phyloP scores from a whole-genome alignment of 257 asterid species.

The Prunella vulgaris region DNA sequence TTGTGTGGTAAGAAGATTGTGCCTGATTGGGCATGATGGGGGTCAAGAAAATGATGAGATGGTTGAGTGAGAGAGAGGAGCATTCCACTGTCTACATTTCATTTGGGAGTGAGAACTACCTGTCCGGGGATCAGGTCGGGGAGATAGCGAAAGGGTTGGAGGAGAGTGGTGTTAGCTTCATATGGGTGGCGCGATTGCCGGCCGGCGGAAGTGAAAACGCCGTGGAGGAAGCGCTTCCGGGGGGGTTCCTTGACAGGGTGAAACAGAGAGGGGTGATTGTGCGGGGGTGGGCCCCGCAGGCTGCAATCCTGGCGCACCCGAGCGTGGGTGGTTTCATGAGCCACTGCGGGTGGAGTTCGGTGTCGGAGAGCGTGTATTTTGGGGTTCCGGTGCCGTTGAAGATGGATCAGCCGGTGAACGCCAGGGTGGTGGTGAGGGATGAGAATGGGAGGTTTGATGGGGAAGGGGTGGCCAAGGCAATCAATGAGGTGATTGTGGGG shows the following conservation, averaged over 20 bases:
- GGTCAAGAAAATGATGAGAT: constrained; percentile 15
- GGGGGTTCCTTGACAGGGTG: constrained; percentile 28
- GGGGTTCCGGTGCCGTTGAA: constrained; percentile 39
- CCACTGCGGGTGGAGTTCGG: constrained; percentile 46
- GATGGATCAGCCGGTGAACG: constrained; percentile 31
- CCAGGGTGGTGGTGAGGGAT: constrained; percentile 30
- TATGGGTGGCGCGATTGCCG: constrained; percentile 30
- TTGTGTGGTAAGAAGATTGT: background rate
- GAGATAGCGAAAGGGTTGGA: constrained; percentile 27
- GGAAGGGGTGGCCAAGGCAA: constrained; percentile 24
- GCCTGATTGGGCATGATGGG: background rate
- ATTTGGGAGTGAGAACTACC: too few species aligned
- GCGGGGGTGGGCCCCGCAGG: constrained; percentile 37
- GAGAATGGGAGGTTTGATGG: constrained; percentile 26
- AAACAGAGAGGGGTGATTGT: constrained; percentile 22
- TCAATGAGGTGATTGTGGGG: constrained; percentile 25
- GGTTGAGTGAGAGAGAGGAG: constrained; percentile 23
- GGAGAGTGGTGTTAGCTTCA: constrained; percentile 8
- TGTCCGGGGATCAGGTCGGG: background rate
- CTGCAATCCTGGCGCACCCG: constrained; percentile 8
- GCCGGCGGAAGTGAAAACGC: background rate
- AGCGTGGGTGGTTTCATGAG: constrained; percentile 31
- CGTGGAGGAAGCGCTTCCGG: constrained; percentile 15
- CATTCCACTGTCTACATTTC: constrained; percentile 24
- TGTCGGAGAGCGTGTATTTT: constrained; percentile 27